These are phyloP conservation scores for Juncus effusus DNA, from an alignment of 176 grass and related monocot genomes.

Conservation along the genomic window DNA sequence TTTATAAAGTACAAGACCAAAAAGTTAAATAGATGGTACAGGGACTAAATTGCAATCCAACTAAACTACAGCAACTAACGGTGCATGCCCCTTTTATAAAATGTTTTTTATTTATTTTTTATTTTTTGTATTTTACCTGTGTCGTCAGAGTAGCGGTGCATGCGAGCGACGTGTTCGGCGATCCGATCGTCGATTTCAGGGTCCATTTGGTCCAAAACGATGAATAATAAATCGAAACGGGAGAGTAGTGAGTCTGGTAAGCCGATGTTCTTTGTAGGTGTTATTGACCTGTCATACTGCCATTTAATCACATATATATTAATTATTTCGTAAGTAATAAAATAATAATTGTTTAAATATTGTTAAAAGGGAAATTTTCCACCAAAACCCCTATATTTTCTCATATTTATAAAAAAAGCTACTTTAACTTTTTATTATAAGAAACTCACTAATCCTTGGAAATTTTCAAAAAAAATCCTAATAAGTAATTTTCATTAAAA, in stretches of 20 bases:
- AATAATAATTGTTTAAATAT: not conserved
- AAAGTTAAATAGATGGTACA: too few relatives aligned
- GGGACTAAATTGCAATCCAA: not conserved
- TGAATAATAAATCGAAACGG: conserved; percentile 98
- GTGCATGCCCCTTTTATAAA: too few relatives aligned
- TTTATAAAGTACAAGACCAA: too few relatives aligned
- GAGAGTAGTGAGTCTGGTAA: conserved; percentile 95
- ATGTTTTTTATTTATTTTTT: too few relatives aligned
- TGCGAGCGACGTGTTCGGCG: conserved; percentile 85
- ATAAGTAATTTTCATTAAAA: too few relatives aligned
- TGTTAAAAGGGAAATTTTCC: conserved; percentile 64
- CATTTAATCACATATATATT: conserved; percentile 24
- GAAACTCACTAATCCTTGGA: too few relatives aligned
- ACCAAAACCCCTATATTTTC: too few relatives aligned
- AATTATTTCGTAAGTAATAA: conserved; percentile 16
- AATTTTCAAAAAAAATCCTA: too few relatives aligned
- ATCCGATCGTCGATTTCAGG: conserved; percentile 92
- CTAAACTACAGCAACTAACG: conserved; percentile 4
- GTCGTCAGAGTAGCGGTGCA: conserved; percentile 96
- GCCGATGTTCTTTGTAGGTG: conserved; percentile 95
- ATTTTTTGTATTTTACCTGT: conserved; percentile 39
- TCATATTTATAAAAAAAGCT: too few relatives aligned
- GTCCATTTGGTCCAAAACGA: conserved; percentile 99
- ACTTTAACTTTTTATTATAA: too few relatives aligned
- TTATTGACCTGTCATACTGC: conserved; percentile 93